phyloP scores from a whole-genome alignment of 2,329 filamentous ascomycete genomes.

The Zarea fungicola region DNA sequence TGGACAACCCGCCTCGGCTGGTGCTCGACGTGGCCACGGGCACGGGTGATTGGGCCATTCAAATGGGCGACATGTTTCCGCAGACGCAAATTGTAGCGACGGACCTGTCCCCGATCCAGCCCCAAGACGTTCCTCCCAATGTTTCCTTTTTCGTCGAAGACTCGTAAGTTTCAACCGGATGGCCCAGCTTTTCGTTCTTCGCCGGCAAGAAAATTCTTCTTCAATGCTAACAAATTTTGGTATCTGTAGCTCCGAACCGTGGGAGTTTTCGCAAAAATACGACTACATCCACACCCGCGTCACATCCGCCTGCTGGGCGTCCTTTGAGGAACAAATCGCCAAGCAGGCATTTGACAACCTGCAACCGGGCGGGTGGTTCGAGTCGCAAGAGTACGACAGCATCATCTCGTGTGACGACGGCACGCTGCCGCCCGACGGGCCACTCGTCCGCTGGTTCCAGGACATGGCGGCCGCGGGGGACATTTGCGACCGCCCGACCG shows the following conservation, averaged over 20 bases:
- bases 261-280: conserved; percentile 49
- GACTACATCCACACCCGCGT: conserved; percentile 51
- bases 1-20: conserved; percentile 28
- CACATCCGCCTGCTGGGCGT: conserved; percentile 44
- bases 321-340: conserved; percentile 46
- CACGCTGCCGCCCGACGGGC: conserved; percentile 33
- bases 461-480: conserved; percentile 36
- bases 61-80: conserved; percentile 60
- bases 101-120: conserved; percentile 65
- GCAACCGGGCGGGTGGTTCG: conserved; percentile 49
- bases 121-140: conserved; percentile 61
- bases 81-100: conserved; percentile 54
- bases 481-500: conserved; percentile 32
- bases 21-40: conserved; percentile 42
- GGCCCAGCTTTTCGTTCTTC: too few species aligned
- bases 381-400: conserved; percentile 45
- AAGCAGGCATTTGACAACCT: conserved; percentile 45
- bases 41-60: conserved; percentile 57
- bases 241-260: conserved; percentile 32
- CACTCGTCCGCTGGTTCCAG: conserved; percentile 35
- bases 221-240: neutral
- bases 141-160: conserved; percentile 72
- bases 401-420: conserved; percentile 39
- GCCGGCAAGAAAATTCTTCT: neutral
- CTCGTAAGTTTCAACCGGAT: conserved; percentile 34